Percentiles rank a stretch among this genome's conserved stretches.
Conservation (phyloP, 768 basidiomycete genomes). For the Ramaria sp. region DNA sequence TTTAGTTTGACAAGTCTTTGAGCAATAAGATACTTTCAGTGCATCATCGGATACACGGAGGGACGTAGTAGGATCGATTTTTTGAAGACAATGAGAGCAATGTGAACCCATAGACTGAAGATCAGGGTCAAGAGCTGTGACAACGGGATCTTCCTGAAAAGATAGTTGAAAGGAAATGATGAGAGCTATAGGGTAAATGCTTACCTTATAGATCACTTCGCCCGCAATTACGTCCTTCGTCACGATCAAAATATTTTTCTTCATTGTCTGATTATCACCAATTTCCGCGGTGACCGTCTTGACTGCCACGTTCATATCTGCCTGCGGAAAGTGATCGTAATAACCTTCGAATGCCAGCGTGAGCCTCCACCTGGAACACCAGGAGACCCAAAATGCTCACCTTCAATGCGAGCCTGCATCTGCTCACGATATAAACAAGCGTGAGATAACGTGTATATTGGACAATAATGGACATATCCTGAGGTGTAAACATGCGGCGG, state of each 20-base stretch:
- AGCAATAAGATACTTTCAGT: constrained; percentile 59
- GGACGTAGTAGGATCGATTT: constrained; percentile 34
- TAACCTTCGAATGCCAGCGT: constrained; percentile 41
- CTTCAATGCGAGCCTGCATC: constrained; percentile 62
- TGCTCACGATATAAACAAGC: constrained; percentile 19
- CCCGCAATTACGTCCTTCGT: constrained; percentile 58
- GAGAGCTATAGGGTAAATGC: background rate
- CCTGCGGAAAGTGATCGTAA: constrained; percentile 67
- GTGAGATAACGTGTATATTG: constrained; percentile 12
- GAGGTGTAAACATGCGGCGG: constrained; percentile 6
- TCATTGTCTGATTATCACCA: constrained; percentile 11
- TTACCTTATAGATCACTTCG: constrained; percentile 69
- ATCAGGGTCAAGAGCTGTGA: constrained; percentile 61
- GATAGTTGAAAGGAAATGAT: background rate
- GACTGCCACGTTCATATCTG: constrained; percentile 56
- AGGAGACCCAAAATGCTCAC: constrained; percentile 36
- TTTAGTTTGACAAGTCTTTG: constrained; percentile 47
- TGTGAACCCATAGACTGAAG: constrained; percentile 55
- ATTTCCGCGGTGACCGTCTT: constrained; percentile 18
- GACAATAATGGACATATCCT: constrained; percentile 2
- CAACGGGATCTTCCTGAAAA: constrained; percentile 62
- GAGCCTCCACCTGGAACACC: background rate
- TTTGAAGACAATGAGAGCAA: constrained; percentile 65
- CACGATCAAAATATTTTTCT: constrained; percentile 44
- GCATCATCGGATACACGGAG: constrained; percentile 39